Evolutionary conservation across 495 filamentous ascomycete genomes (phyloP).

Genomic region (Extremus antarcticus): DNA sequence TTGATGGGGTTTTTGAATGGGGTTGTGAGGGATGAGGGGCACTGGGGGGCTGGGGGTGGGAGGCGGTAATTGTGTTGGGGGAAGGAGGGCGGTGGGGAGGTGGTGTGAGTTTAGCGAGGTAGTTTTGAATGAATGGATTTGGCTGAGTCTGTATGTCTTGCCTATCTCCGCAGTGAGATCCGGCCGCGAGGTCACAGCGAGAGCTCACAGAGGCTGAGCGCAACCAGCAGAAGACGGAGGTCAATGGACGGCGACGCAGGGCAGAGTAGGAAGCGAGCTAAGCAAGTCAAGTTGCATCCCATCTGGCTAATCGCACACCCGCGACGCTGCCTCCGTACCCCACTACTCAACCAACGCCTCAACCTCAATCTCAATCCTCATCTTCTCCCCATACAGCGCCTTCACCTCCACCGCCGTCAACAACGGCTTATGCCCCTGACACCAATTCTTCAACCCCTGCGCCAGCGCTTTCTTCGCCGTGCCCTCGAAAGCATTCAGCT

Average conservation of each 20-base stretch:
- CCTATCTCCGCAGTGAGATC: background rate
- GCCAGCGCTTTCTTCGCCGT: background rate
- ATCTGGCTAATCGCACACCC: too few species aligned
- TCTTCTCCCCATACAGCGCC: background rate
- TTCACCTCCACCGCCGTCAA: slow-evolving; percentile 1
- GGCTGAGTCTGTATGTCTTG: too few species aligned
- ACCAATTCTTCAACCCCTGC: background rate
- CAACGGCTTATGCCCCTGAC: background rate
- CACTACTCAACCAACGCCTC: background rate
- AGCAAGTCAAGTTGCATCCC: too few species aligned
- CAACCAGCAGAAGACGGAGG: too few species aligned
- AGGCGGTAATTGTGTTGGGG: background rate
- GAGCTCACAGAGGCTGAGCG: background rate
- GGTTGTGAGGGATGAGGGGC: slow-evolving; percentile 35
- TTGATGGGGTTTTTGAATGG: slow-evolving; percentile 63
- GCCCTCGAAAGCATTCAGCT: background rate
- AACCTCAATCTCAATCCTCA: background rate
- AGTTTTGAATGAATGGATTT: too few species aligned
- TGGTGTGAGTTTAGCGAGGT: background rate
- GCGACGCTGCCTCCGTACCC: background rate
- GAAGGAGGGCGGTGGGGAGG: background rate
- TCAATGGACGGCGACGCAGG: too few species aligned
- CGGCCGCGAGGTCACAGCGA: background rate
- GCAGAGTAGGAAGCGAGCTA: too few species aligned
- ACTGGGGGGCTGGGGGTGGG: background rate